Conservation (phyloP, 2,329 filamentous ascomycete species). For the Aspergillus ruber region DNA sequence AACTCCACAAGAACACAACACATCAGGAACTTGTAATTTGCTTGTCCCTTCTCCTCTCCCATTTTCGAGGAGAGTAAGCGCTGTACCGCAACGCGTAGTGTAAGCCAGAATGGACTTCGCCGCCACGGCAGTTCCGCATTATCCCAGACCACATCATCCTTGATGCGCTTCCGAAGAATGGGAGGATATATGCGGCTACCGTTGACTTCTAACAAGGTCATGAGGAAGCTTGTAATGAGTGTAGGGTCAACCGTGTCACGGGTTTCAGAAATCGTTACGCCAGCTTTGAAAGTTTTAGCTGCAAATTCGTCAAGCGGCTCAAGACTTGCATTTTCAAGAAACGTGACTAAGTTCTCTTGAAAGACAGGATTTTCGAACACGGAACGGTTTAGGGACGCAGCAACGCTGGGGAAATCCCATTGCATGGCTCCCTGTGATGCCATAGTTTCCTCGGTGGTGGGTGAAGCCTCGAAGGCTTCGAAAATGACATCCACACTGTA, state of each 20-base stretch:
- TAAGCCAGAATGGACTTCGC: constrained; percentile 57
- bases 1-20: constrained; percentile 43
- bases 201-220: constrained; percentile 53
- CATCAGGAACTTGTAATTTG: constrained; percentile 55
- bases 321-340: constrained; percentile 32
- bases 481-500: constrained; percentile 36
- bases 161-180: constrained; percentile 51
- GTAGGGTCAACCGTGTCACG: constrained; percentile 54
- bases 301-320: constrained; percentile 51
- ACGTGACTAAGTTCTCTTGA: constrained; percentile 40
- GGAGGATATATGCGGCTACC: constrained; percentile 37
- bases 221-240: constrained; percentile 54
- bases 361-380: constrained; percentile 34
- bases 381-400: constrained; percentile 29
- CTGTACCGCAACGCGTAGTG: constrained; percentile 53
- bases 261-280: constrained; percentile 43
- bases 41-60: constrained; percentile 37
- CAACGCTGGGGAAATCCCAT: constrained; percentile 56
- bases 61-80: constrained; percentile 43
- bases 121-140: constrained; percentile 53
- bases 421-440: constrained; percentile 46
- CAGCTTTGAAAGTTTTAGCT: constrained; percentile 48
- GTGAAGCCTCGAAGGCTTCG: constrained; percentile 57
- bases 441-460: constrained; percentile 48
- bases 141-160: constrained; percentile 54